Percentiles rank a stretch among this genome's conserved stretches.
Conservation (phyloP, 2,329 filamentous ascomycete species). For the Ilyonectria sp. region DNA sequence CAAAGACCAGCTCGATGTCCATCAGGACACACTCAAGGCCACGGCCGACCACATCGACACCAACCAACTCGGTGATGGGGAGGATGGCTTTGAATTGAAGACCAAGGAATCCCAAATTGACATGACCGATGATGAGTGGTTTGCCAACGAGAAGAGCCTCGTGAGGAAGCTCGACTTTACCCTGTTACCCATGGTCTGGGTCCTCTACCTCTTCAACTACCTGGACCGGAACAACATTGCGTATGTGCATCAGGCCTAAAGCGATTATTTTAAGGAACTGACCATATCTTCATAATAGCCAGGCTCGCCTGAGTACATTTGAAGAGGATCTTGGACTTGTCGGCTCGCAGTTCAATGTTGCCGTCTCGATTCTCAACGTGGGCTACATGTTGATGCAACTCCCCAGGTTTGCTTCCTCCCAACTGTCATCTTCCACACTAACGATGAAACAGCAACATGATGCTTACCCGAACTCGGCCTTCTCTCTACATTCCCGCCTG, state of each 20-base stretch:
- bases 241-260: conserved; percentile 7
- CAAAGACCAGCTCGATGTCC: not conserved
- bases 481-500: conserved; percentile 38
- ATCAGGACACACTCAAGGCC: not conserved
- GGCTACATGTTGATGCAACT: conserved; percentile 23
- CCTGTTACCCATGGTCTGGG: conserved; percentile 42
- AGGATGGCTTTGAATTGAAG: not conserved
- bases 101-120: not conserved
- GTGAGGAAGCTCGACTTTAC: conserved; percentile 35
- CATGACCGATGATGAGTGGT: not conserved
- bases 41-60: not conserved
- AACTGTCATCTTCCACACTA: conserved; percentile 19
- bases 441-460: conserved; percentile 28
- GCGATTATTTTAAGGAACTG: not conserved
- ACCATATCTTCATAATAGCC: conserved; percentile 23
- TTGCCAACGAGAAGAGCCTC: conserved; percentile 33
- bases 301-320: conserved; percentile 42
- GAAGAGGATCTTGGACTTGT: conserved; percentile 45
- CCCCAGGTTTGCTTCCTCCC: conserved; percentile 15
- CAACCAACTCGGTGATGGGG: not conserved
- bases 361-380: conserved; percentile 46
- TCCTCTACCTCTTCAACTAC: conserved; percentile 44
- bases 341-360: conserved; percentile 44
- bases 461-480: conserved; percentile 35
- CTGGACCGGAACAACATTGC: conserved; percentile 41